phyloP scores from a whole-genome alignment of 2,329 filamentous ascomycete genomes.

The Fusarium sp. region DNA sequence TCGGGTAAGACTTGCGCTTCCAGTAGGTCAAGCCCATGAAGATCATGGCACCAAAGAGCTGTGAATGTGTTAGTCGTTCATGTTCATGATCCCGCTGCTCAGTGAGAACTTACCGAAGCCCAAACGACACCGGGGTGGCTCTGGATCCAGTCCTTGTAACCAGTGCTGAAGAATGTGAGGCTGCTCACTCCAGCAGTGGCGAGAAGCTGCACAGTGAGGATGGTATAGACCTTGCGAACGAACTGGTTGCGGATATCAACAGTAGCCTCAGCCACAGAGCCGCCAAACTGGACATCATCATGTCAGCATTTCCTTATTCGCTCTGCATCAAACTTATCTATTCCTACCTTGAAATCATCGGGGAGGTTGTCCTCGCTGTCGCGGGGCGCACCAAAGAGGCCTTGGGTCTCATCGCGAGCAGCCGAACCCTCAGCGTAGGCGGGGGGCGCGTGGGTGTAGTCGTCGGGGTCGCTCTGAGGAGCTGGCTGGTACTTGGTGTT shows the following conservation, averaged over 20 bases:
- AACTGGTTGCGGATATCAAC: conserved; percentile 98
- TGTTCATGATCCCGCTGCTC: background rate
- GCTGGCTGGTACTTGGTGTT: conserved; percentile 85
- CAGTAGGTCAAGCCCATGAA: conserved; percentile 92
- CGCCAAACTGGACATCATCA: conserved; percentile 73
- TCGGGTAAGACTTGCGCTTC: conserved; percentile 95
- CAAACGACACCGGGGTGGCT: conserved; percentile 85
- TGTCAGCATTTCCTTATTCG: conserved; percentile 20
- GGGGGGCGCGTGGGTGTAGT: conserved; percentile 83
- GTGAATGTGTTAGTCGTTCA: conserved; percentile 29
- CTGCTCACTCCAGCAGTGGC: conserved; percentile 82
- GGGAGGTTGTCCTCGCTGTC: conserved; percentile 90
- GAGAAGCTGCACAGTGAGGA: conserved; percentile 93
- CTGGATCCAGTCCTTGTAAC: conserved; percentile 90
- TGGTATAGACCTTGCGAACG: conserved; percentile 96
- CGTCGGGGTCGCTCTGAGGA: conserved; percentile 86
- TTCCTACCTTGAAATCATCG: conserved; percentile 89
- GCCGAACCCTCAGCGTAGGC: conserved; percentile 73
- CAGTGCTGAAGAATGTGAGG: conserved; percentile 82
- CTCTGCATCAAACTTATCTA: background rate
- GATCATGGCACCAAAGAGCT: conserved; percentile 81
- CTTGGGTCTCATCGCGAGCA: conserved; percentile 60
- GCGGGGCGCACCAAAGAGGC: conserved; percentile 75
- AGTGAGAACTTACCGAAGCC: conserved; percentile 67
- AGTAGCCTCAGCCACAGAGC: conserved; percentile 90